Percentiles rank a stretch among this genome's conserved stretches.
phyloP scores from a whole-genome alignment of 2,329 filamentous ascomycete genomes.

The Colletotrichum sp. region DNA sequence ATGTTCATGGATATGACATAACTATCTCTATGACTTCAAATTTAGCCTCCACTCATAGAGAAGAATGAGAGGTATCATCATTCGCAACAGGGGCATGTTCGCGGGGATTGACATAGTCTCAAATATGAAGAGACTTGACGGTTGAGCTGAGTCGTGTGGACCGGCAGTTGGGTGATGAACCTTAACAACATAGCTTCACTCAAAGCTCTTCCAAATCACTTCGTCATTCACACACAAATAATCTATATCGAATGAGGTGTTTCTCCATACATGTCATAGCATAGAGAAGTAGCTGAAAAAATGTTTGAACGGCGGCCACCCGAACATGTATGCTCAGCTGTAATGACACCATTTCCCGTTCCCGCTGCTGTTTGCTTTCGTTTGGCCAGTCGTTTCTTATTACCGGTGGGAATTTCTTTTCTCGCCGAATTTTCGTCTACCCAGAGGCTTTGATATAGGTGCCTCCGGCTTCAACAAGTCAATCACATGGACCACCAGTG shows the following conservation, averaged over 20 bases:
- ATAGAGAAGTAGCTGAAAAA: not conserved
- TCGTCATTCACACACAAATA: not conserved
- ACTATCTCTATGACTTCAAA: not conserved
- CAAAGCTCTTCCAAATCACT: not conserved
- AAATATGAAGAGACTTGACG: not conserved
- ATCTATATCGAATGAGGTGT: not conserved
- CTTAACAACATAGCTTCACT: not conserved
- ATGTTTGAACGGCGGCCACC: not conserved
- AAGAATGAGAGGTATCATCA: not conserved
- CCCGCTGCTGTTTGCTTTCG: not conserved
- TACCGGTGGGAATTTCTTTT: not conserved
- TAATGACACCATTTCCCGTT: not conserved
- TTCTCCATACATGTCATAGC: not conserved
- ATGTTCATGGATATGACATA: not conserved
- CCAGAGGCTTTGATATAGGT: not conserved
- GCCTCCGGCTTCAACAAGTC: not conserved
- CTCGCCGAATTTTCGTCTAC: not conserved
- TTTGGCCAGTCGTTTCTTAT: not conserved
- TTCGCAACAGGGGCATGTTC: fast-evolving
- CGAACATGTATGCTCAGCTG: not conserved
- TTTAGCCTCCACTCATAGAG: not conserved
- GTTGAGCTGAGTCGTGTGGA: not conserved
- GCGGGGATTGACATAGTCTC: not conserved
- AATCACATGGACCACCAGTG: not conserved
- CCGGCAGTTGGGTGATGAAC: not conserved